phyloP scores from a whole-genome alignment of 2,329 filamentous ascomycete genomes.

The Ustilaginoidea virens region DNA sequence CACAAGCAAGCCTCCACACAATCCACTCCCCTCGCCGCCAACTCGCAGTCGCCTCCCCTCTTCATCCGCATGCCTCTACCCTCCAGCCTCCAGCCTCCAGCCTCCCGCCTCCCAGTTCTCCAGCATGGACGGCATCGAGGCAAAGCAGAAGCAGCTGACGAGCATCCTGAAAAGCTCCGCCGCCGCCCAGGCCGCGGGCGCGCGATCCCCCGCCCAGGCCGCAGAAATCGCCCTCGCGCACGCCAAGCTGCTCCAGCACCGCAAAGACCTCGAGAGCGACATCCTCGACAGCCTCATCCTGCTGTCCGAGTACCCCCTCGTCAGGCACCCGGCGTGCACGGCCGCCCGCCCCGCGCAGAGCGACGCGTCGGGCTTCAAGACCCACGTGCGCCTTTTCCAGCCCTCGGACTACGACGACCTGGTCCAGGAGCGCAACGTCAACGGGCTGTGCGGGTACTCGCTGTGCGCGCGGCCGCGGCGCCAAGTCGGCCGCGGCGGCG shows the following conservation, averaged over 20 bases:
- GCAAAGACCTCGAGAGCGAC: slow-evolving; percentile 59
- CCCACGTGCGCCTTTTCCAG: slow-evolving; percentile 58
- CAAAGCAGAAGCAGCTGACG: slow-evolving; percentile 25
- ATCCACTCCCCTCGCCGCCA: too few relatives aligned
- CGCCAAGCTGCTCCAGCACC: slow-evolving; percentile 66
- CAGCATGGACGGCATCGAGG: slow-evolving; percentile 11
- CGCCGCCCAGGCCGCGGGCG: slow-evolving; percentile 6
- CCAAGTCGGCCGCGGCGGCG: slow-evolving; percentile 38
- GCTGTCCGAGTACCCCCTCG: slow-evolving; percentile 45
- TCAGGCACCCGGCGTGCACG: slow-evolving; percentile 15
- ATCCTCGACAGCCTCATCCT: slow-evolving; percentile 60
- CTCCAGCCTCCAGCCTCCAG: too few relatives aligned
- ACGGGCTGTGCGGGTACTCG: slow-evolving; percentile 67
- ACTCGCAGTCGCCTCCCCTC: too few relatives aligned
- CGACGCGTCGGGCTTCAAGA: slow-evolving; percentile 51
- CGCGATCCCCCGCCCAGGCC: slow-evolving; percentile 20
- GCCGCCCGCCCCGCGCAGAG: slow-evolving; percentile 34
- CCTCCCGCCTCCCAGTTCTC: too few relatives aligned
- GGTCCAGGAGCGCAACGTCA: slow-evolving; percentile 76
- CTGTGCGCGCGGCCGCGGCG: slow-evolving; percentile 56
- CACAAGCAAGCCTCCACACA: too few relatives aligned
- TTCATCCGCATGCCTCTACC: too few relatives aligned
- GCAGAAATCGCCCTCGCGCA: slow-evolving; percentile 63
- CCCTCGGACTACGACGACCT: slow-evolving; percentile 81
- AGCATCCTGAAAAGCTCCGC: slow-evolving; percentile 44